These are phyloP conservation scores for Endothia cerciana DNA, from an alignment of 2,329 filamentous ascomycete genomes.

Conservation along the genomic window DNA sequence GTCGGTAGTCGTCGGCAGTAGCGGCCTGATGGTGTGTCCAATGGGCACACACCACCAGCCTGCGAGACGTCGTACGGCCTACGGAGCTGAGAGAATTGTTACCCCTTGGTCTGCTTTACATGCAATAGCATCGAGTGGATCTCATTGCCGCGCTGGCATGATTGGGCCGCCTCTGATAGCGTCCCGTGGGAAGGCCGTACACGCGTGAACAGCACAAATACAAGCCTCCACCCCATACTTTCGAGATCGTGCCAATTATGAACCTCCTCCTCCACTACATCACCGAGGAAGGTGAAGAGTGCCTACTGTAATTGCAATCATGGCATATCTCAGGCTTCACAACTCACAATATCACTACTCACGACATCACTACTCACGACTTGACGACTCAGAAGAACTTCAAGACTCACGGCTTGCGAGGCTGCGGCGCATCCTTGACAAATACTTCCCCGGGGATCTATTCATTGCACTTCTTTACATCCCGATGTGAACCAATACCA, in stretches of 20 bases:
- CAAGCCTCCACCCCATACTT: background rate
- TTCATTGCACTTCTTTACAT: conserved; percentile 25
- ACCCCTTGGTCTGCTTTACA: background rate
- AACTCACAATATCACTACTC: background rate
- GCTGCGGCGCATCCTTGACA: conserved; percentile 12
- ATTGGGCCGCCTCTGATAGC: background rate
- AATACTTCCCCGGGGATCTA: conserved; percentile 12
- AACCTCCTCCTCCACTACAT: background rate
- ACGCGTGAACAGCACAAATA: background rate
- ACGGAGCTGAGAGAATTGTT: background rate
- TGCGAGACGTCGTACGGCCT: background rate
- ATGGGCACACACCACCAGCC: background rate
- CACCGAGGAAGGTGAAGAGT: background rate
- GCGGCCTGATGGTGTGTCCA: background rate
- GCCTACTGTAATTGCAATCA: background rate
- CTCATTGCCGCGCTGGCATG: background rate
- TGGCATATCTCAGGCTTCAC: background rate
- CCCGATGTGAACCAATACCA: background rate
- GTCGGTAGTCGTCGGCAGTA: background rate
- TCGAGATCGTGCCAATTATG: background rate
- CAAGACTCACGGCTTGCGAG: conserved; percentile 17
- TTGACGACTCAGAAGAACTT: background rate
- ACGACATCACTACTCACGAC: background rate
- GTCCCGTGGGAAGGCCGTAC: background rate
- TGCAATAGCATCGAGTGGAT: background rate